These are phyloP conservation scores for Brassica nigra DNA, from an alignment of 345 rosid species.

Conservation along the genomic window DNA sequence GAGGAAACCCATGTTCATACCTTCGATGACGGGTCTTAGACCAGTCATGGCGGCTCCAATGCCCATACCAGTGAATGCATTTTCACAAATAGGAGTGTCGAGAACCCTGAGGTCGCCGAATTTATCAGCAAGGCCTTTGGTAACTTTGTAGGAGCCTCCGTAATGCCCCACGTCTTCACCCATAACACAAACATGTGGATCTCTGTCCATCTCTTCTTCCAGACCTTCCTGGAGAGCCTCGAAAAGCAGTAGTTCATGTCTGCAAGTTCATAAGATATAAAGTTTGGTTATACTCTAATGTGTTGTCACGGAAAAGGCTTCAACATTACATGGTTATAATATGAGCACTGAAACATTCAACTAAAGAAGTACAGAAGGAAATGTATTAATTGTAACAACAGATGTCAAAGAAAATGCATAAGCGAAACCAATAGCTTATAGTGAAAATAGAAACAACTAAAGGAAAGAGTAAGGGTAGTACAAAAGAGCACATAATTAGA, in stretches of 20 bases:
- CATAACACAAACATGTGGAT: constrained; percentile 77
- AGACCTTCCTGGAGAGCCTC: constrained; percentile 93
- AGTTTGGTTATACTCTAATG: not conserved
- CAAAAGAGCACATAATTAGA: not conserved
- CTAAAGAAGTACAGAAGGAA: no score
- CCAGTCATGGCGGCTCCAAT: constrained; percentile 97
- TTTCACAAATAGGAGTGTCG: constrained; percentile 94
- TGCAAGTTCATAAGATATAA: constrained; percentile 29
- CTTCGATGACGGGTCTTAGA: constrained; percentile 82
- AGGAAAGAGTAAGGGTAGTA: not conserved
- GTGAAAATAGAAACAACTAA: not conserved
- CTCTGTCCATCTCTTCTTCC: constrained; percentile 99
- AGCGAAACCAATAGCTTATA: not conserved
- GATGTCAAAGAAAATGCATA: not conserved
- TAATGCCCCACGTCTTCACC: constrained; percentile 99
- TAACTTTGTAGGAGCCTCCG: constrained; percentile 96
- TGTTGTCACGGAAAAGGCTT: not conserved
- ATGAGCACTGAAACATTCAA: not conserved
- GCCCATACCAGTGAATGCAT: constrained; percentile 95
- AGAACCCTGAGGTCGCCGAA: constrained; percentile 95
- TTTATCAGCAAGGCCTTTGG: constrained; percentile 71
- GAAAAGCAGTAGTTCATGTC: constrained; percentile 85
- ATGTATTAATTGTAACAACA: not conserved
- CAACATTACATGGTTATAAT: not conserved
- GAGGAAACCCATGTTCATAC: constrained; percentile 99